Evolutionary conservation across 345 rosid genomes (phyloP).

Genomic region (Murraya koenigii): DNA sequence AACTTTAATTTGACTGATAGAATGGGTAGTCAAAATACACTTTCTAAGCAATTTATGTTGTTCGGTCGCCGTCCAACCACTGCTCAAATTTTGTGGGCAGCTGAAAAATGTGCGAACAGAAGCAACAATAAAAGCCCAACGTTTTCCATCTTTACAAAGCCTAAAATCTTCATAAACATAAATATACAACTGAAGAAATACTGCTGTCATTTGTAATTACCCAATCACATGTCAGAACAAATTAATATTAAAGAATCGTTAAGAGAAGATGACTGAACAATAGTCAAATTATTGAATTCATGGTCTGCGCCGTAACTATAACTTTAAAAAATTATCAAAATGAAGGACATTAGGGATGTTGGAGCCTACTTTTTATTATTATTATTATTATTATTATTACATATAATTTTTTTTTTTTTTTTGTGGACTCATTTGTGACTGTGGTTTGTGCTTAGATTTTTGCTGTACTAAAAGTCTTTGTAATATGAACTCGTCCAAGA

Average conservation of each 20-base stretch:
- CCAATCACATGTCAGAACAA: neutral
- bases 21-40: no score
- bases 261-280: neutral
- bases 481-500: no score
- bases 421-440: neutral
- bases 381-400: no score
- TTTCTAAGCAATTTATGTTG: no score
- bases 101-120: neutral
- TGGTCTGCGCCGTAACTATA: neutral
- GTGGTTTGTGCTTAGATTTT: neutral
- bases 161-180: neutral
- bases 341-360: no score
- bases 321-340: no score
- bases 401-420: no score
- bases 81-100: no score
- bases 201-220: neutral
- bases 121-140: neutral
- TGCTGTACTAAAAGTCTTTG: no score
- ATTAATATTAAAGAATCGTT: neutral
- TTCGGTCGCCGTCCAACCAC: no score
- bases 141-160: neutral
- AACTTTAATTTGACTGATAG: no score
- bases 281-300: neutral
- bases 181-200: neutral
- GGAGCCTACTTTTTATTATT: no score